Base-by-base conservation (phyloP, 2,329 filamentous ascomycete genomes). In the Xylariaceae sp. region DNA sequence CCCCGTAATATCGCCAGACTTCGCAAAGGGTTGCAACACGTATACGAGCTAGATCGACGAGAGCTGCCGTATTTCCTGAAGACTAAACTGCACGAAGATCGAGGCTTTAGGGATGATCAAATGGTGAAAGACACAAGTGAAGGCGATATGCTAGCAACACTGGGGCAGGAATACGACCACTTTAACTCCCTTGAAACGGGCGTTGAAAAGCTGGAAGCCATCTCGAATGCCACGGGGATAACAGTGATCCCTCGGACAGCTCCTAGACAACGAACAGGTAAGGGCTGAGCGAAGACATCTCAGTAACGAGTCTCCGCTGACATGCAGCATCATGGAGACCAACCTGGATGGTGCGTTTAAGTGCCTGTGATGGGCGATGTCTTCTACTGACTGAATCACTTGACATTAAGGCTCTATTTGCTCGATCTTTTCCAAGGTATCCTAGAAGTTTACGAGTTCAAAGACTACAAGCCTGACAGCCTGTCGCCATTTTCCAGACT, bases 381-480 rank as follows among this genome's bases (percentile, higher is more conserved):
- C 15, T 53, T 57, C 3, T 6, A 44, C 5, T 13, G 4, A 45
- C 45, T 55, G 8, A 54, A 30, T n/a, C 39, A 23, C 13, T 50
- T 15, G 18, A n/a, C n/a, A 13, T 10, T 7, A n/a, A 65, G 64
- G 63, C 53, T 65, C 37, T 66, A 66, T 45, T 39, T 64, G 34
- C 23, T 66, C 7, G 44, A 65, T 42, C 37, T 65, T 15, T 44
- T 62, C 13, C 48, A 58, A 13, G 42, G 60, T 4, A 62, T 53
- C 3, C 51, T 65, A 37, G 64, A 64, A 45, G 34, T 66, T 1
- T 64, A 64, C 42, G 53, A 59, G 18, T 65, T 62, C 42, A 56
- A 52, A 42, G 35, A 57, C 18, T 55, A 60, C 13, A 56, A 17
- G 9, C 9, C 39, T 11, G 1, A 34, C 4, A 35, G 35, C 8